phyloP scores from a whole-genome alignment of 768 basidiomycete genomes.

The Leccinum boreale region DNA sequence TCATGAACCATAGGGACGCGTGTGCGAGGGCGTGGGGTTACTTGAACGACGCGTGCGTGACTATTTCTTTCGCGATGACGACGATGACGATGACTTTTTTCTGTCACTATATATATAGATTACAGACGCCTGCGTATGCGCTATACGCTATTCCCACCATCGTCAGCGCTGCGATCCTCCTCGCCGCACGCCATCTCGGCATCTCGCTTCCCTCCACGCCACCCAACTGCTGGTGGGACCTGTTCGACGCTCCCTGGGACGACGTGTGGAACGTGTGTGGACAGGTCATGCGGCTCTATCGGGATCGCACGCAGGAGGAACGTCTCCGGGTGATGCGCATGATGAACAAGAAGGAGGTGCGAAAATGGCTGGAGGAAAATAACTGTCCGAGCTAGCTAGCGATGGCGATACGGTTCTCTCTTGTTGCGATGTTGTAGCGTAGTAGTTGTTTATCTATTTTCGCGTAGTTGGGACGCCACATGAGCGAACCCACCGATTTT shows the following conservation, averaged over 20 bases:
- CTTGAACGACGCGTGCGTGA: slow-evolving; percentile 90
- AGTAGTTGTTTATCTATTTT: background rate
- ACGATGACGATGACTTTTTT: no score
- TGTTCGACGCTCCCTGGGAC: slow-evolving; percentile 90
- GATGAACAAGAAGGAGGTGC: slow-evolving; percentile 74
- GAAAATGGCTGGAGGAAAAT: slow-evolving; percentile 77
- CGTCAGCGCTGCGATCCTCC: slow-evolving; percentile 84
- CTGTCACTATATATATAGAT: slow-evolving; percentile 28
- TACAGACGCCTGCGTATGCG: slow-evolving; percentile 92
- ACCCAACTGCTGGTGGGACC: slow-evolving; percentile 84
- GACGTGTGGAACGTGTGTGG: slow-evolving; percentile 86
- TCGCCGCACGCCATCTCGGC: slow-evolving; percentile 67
- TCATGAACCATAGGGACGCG: slow-evolving; percentile 67
- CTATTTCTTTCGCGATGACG: background rate
- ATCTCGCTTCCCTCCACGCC: slow-evolving; percentile 72
- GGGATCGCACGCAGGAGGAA: slow-evolving; percentile 43
- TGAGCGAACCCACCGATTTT: background rate
- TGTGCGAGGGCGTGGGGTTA: slow-evolving; percentile 89
- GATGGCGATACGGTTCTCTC: background rate
- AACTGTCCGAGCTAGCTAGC: slow-evolving; percentile 8
- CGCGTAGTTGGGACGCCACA: background rate
- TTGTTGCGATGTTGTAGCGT: background rate
- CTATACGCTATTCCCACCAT: slow-evolving; percentile 87
- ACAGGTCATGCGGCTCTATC: slow-evolving; percentile 80
- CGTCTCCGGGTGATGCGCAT: slow-evolving; percentile 51